Evolutionary conservation across 2,329 filamentous ascomycete genomes (phyloP), one percentile per base, ranked within the genome.

Genomic region (Fusarium agapanthi): DNA sequence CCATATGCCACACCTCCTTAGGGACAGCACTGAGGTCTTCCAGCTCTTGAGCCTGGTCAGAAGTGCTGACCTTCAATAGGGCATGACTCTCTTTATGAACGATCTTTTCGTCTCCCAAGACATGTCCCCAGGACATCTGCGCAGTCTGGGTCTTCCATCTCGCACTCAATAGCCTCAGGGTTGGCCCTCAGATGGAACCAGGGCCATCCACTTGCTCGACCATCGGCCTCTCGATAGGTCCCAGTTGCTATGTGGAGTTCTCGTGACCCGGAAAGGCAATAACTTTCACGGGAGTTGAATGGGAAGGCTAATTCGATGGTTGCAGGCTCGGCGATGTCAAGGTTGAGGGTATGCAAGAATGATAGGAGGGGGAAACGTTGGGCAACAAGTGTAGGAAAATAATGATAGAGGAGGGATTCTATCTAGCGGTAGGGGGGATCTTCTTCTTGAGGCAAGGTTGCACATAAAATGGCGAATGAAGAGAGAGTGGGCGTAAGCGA

Each of bases 361-460:
- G n/a, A 5, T 34, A 3, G 15, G 32, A 34, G 14, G 32, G 13
- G 10, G 15, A 16, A 43, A 24, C 10, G n/a, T 16, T 12, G 0
- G 10, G 4, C 2, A n/a, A 24, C 10, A 24, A 24, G n/a, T 5
- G 6, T 1, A 2, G 14, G 10, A 8, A 11, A 7, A 24, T 2
- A n/a, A 43, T 16, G 4, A 43, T 0, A 16, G 6, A 2, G 7
- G 41, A 8, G n/a, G 12, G 15, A 8, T 8, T 15, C 4, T 13
- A 0, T 43, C 15, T 34, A 34, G 32, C 32, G 32, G 32, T 16
- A 34, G 32, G 32, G 15, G 3, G 7, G 3, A 16, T 34, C 7
- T 16, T 4, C 3, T 34, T 34, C 15, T 18, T 8, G 1, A 8
- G 0, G 3, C 0, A 16, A 43, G 1, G 9, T 16, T 8, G 16